These are phyloP conservation scores for Earliella scabrosa DNA, from an alignment of 1,284 basidiomycete genomes.

Conservation along the genomic window DNA sequence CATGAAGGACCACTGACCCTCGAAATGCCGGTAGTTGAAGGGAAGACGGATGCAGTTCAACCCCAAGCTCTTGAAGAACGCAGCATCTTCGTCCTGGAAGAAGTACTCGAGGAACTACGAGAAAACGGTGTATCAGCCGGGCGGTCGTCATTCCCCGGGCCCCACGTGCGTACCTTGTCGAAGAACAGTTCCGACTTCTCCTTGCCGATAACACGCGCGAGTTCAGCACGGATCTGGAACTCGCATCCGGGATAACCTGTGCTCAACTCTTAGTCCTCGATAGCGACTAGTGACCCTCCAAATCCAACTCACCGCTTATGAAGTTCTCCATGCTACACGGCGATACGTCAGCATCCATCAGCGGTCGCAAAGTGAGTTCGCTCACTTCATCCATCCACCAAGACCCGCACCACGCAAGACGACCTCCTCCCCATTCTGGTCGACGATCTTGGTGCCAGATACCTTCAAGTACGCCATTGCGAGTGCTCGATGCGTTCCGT, in stretches of 20 bases:
- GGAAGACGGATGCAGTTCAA: constrained; percentile 76
- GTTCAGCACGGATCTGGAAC: constrained; percentile 67
- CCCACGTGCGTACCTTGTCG: constrained; percentile 55
- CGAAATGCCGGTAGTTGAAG: constrained; percentile 73
- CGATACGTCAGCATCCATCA: not conserved
- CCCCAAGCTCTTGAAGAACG: constrained; percentile 71
- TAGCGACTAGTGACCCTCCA: too few species aligned
- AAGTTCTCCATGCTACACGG: constrained; percentile 63
- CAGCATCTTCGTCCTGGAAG: constrained; percentile 71
- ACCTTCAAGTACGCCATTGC: constrained; percentile 18
- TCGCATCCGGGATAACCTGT: constrained; percentile 64
- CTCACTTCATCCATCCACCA: constrained; percentile 75
- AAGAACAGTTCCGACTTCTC: constrained; percentile 80
- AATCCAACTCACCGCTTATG: constrained; percentile 52
- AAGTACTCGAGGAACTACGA: constrained; percentile 78
- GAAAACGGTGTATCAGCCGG: not conserved
- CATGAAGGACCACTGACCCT: constrained; percentile 31
- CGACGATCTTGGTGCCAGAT: constrained; percentile 43
- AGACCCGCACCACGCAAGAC: constrained; percentile 70
- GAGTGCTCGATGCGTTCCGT: too few species aligned
- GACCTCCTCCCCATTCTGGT: constrained; percentile 57
- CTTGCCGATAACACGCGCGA: constrained; percentile 68
- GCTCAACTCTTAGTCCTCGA: not conserved
- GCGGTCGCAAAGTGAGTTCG: constrained; percentile 9
- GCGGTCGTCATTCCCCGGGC: not conserved